Base-by-base conservation (phyloP, 345 rosid species). In the Bruguiera gymnorhiza region DNA sequence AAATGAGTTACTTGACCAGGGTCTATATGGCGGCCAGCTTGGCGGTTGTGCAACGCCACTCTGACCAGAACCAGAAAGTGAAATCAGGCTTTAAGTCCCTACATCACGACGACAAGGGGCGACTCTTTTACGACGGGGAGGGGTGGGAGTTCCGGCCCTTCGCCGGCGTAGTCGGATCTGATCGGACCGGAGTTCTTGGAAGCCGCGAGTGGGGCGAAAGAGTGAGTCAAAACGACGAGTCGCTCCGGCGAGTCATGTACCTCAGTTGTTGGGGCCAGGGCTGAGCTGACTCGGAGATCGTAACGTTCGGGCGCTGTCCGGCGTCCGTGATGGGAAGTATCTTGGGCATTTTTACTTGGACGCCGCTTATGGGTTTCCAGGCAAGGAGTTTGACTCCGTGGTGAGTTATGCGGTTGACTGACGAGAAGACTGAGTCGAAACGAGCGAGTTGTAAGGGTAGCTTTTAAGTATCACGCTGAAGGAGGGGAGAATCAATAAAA, bases 261-360 rank as follows among this genome's bases (percentile, higher is more conserved):
- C 72, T 94, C 43, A 91, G 80, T 69, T 94, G 98, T 79, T 93
- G 98, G 98, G 90, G 92, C 29, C 96, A 85, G 78, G 86, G 87
- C 34, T 76, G 65, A 76, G 50, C 50, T 13, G 1, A 43, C 50
- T 8, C 18, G 50, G 50, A 43, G 50, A 13, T 0, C 19, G 18
- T 3, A 43, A 43, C 1, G 50, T 43, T 43, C 18, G 1, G 19
- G 50, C 19, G 18, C 15, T 43, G 3, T 13, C 50, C 16, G 13
- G 16, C 15, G 3, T 2, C 48, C 15, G 16, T 11, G 16, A 11
- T 39, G 10, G 48, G 48, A 10, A 39, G 10, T 39, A 39, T 39
- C 16, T 11, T 0, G 16, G 16, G 10, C 48, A 39, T 11, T 39
- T 39, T 9, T 39, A 39, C 48, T 13, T 3, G 50, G 50, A 11